Base-by-base conservation (phyloP, 2,329 filamentous ascomycete species). In the Aspergillus transmontanensis region DNA sequence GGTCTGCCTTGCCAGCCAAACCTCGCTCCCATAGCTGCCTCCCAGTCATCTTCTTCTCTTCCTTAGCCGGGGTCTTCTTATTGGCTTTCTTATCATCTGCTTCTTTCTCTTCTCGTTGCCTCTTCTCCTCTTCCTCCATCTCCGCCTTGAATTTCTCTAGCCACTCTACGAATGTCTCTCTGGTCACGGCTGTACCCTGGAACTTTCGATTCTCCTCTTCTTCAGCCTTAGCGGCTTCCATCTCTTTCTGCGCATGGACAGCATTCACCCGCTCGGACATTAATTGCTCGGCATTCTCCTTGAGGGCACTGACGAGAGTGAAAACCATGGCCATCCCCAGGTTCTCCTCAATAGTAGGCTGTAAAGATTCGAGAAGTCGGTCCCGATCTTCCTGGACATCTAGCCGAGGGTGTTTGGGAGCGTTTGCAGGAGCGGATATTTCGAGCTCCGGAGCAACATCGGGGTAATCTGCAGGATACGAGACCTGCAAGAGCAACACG, bases 281-380 rank as follows among this genome's bases (percentile, higher is more conserved):
- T 63, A 99, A 85, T 70, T 89, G 85, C 81, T 99, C 95, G n/a
- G 94, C 94, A 58, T 87, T 85, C 63, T 99, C 95, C 76, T 97
- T 98, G 64, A 99, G 81, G 0, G 90, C 88, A 16, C 91, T 92
- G 59, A 96, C 90, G 28, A 99, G 82, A 0, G 94, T 93, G 79
- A 98, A 99, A 1, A 99, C 83, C 95, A 99, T 99, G 60, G 93
- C 92, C 90, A 98, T 98, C 66, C 95, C 95, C 64, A 98, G 81
- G 70, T 94, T 98, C 78, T 99, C 95, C 76, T 95, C 89, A 41
- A 97, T 90, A 0, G 90, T 91, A 19, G 90, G 88, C 45, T 87
- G 79, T 14, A 98, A 83, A 1, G 86, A 85, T 57, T 88, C 83
- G 19, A 98, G 86, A 16, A 99, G 87, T 58, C 80, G 79, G 21